Evolutionary conservation across 2,329 filamentous ascomycete species (phyloP), one percentile per base, ranked within the genome.

Genomic region (Coleophoma crateriformis): DNA sequence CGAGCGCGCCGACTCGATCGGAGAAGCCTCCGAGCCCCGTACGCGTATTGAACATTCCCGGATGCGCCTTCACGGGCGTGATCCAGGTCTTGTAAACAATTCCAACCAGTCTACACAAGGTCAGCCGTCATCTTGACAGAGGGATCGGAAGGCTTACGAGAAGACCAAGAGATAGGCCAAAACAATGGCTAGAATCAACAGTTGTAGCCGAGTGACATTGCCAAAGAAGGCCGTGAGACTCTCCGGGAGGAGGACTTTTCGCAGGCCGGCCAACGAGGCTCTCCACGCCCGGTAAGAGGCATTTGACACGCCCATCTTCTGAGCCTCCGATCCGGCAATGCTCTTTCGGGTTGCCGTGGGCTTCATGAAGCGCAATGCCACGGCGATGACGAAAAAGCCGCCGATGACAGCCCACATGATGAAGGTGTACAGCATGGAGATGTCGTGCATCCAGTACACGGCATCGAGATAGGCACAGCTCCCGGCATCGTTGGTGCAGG

Each of bases 21-120:
- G 81, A 73, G 71, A 79, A 90, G 0, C 83, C 80, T 0, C 86
- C 85, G 0, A 90, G 69, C 4, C 77, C 76, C 4, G 77, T 80
- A 8, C 87, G 78, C 0, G 77, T 88, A 64, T 86, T 88, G 67
- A 78, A 75, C 1, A 82, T 62, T 32, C 71, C 72, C 33, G 66
- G 68, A 13, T 71, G 41, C 32, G 41, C 71, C 61, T 81, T 80
- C 46, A 88, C 77, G 0, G 87, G 87, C 0, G 85, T 88, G 8
- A 85, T 64, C 86, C 86, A 90, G 11, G 68, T 84, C 39, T 76
- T 73, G 67, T 88, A 90, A 8, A 73, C 67, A 51, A 89, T 84
- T 33, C 85, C 86, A 12, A 84, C 75, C 45, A 90, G 66, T 4
- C 68, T 68, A 49, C 53, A 7, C 48, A 51, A 3, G 37, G 45